Conservation (phyloP, 2,329 filamentous ascomycete species). For the Penicillium fuscoglaucum region DNA sequence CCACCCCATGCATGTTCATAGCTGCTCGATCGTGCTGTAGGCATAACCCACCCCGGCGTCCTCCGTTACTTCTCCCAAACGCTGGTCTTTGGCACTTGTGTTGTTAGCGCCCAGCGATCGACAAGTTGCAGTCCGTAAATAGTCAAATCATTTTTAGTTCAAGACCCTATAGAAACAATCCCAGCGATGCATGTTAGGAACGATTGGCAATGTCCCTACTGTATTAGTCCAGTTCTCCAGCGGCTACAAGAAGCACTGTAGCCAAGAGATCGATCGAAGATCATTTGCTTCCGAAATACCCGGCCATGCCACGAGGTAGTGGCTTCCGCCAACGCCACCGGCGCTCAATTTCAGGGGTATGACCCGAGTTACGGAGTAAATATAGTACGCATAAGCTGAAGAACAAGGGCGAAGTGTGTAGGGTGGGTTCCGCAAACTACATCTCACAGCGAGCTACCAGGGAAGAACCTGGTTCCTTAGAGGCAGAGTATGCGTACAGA, state of each 20-base stretch:
- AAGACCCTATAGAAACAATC: background rate
- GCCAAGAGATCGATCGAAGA: slow-evolving; percentile 9
- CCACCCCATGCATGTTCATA: background rate
- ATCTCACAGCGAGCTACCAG: background rate
- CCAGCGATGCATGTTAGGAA: background rate
- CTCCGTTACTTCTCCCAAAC: background rate
- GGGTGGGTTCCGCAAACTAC: background rate
- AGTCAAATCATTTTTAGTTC: background rate
- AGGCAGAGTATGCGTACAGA: background rate
- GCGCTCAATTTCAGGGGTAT: background rate
- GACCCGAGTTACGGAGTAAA: background rate
- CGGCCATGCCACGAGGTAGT: slow-evolving; percentile 10
- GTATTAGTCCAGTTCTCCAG: background rate
- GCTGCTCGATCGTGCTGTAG: slow-evolving; percentile 1
- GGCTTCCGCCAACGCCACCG: slow-evolving; percentile 8
- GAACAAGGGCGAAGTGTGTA: background rate
- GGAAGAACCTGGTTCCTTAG: background rate
- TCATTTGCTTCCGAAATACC: background rate
- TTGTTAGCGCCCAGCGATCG: background rate
- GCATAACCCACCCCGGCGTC: background rate
- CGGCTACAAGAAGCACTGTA: background rate
- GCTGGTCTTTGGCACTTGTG: background rate
- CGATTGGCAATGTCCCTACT: background rate
- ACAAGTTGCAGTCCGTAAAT: background rate
- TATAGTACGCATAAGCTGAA: background rate